phyloP scores from a whole-genome alignment of 2,329 filamentous ascomycete genomes.

The Rhytidhysteron rufulum region DNA sequence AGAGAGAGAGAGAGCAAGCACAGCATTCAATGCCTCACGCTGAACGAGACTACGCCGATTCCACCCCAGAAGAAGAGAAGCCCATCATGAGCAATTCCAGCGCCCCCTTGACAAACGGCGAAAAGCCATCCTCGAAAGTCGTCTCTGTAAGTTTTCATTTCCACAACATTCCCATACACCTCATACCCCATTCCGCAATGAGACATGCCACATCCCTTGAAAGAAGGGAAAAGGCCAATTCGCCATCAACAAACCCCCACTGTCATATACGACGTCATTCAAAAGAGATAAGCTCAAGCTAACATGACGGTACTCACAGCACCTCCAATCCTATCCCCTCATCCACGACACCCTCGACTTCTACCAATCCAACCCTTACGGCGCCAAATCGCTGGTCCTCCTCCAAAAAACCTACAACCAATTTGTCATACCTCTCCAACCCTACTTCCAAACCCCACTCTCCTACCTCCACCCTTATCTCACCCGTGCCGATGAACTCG shows the following conservation, averaged over 20 bases:
- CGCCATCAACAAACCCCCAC: neutral
- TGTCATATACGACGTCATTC: too few species aligned
- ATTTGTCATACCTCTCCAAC: conserved; percentile 73
- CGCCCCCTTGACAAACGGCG: conserved; percentile 36
- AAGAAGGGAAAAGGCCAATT: too few species aligned
- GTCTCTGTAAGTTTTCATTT: conserved; percentile 37
- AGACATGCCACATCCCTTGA: too few species aligned
- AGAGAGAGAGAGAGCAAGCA: too few species aligned
- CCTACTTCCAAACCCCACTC: conserved; percentile 75
- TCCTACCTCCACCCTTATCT: conserved; percentile 82
- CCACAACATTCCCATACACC: too few species aligned
- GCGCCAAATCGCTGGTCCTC: conserved; percentile 75
- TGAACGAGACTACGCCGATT: neutral
- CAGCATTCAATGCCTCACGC: conserved; percentile 4
- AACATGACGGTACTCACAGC: conserved; percentile 61
- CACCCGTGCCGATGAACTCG: conserved; percentile 65
- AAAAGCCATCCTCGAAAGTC: conserved; percentile 36
- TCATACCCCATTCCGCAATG: too few species aligned
- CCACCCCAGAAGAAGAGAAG: too few species aligned
- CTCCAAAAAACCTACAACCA: conserved; percentile 71
- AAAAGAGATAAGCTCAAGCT: neutral
- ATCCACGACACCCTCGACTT: conserved; percentile 73
- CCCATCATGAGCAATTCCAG: conserved; percentile 1
- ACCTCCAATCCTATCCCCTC: conserved; percentile 79
- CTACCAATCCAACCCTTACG: conserved; percentile 78